Evolutionary conservation across 371 early-diverging fungal species (phyloP), one percentile per base, ranked within the genome.

Genomic region (Entomophthora muscae): DNA sequence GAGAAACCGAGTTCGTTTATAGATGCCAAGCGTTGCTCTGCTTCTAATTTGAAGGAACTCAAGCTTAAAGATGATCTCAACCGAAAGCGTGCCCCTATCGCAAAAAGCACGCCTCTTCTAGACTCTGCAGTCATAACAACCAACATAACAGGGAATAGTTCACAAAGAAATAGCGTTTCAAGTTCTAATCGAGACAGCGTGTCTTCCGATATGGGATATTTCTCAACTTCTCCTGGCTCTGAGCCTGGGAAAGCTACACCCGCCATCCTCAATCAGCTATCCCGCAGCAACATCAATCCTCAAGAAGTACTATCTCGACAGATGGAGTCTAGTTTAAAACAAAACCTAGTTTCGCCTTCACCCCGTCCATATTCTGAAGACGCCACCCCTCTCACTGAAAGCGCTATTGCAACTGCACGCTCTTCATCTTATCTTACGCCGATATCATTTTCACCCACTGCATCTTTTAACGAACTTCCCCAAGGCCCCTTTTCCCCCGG

Each of bases 181-280:
- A 52, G 52, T n/a, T 28, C 52, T 3, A 59, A 59, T 26, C 51
- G 62, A 28, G 62, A 61, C 24, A 61, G 62, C 32, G 27, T 61
- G 10, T 42, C 29, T 3, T 61, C 62, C 23, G 52, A 61, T 61
- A n/a, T 52, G 52, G 32, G 62, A 3, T 61, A 61, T 28, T 61
- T 32, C 52, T 61, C 62, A 22, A 61, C 62, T 24, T 61, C 62
- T 17, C 62, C 62, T 2, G 29, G 32, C 30, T 26, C 60, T n/a
- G 60, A 61, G 13, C 21, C 27, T 17, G 60, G 33, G 5, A n/a
- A 57, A 30, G 28, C 30, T 29, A 26, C 57, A 30, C 29, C 57
- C 3, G 28, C 57, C 13, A 27, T 57, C 24, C 57, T 27, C 26
- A 57, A 57, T 30, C 57, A 24, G 29, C 57, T 57, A 2, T 57